Percentiles rank a stretch among this genome's conserved stretches.
Conservation (phyloP, 2,329 filamentous ascomycete species). For the Phialemonium atrogriseum region DNA sequence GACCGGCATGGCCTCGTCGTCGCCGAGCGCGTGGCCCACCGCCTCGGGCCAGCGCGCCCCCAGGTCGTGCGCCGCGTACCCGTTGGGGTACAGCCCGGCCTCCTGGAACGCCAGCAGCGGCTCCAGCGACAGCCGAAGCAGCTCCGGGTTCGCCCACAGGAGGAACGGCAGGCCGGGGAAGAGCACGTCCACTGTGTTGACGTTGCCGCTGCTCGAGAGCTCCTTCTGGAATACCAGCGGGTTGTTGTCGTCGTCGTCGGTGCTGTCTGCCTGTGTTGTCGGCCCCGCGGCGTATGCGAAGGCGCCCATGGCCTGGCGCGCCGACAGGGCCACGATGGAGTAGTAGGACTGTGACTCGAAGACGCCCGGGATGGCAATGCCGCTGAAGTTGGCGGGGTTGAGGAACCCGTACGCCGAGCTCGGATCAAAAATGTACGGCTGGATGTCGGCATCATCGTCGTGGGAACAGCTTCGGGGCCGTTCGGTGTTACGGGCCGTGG, state of each 20-base stretch:
- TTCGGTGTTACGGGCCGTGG: too few relatives aligned
- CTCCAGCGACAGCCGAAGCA: conserved; percentile 70
- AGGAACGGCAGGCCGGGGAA: conserved; percentile 81
- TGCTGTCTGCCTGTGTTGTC: too few relatives aligned
- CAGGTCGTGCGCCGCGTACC: conserved; percentile 69
- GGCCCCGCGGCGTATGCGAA: conserved; percentile 66
- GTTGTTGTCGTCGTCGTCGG: too few relatives aligned
- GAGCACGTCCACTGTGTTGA: conserved; percentile 78
- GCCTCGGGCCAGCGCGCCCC: conserved; percentile 64
- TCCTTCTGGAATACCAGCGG: conserved; percentile 75
- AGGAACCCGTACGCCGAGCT: conserved; percentile 28
- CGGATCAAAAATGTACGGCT: conserved; percentile 11
- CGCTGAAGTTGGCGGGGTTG: conserved; percentile 59
- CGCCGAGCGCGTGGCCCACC: conserved; percentile 59
- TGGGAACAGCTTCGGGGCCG: too few relatives aligned
- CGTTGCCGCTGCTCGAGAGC: conserved; percentile 76
- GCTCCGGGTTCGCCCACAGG: conserved; percentile 71
- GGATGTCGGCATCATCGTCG: too few relatives aligned
- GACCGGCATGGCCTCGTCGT: conserved; percentile 65
- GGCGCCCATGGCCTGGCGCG: conserved; percentile 70
- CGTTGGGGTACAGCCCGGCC: conserved; percentile 73
- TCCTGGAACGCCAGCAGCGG: conserved; percentile 72
- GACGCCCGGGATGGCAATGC: conserved; percentile 57
- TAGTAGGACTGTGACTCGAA: conserved; percentile 62
- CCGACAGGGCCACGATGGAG: conserved; percentile 70